Conservation (phyloP, 768 basidiomycete species). For the Plicaturopsis crispa region DNA sequence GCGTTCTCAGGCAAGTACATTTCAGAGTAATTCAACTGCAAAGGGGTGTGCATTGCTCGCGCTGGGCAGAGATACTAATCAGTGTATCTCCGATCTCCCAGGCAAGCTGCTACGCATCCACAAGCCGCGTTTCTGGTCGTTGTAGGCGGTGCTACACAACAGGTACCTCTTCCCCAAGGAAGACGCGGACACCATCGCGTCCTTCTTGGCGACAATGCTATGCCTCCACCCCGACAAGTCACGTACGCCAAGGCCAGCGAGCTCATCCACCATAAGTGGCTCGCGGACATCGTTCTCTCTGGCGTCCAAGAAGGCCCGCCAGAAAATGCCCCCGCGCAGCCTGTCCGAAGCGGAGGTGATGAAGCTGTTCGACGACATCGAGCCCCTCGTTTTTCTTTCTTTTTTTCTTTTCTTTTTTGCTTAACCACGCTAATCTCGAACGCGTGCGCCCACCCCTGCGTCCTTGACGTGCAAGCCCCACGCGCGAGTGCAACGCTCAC, state of each 20-base stretch:
- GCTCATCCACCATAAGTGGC: slow-evolving; percentile 79
- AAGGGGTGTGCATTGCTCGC: slow-evolving; percentile 21
- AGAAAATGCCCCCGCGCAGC: no score
- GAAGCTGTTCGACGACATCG: no score
- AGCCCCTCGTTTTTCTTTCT: no score
- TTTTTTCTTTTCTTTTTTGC: no score
- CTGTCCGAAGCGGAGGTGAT: no score
- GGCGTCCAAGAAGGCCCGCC: no score
- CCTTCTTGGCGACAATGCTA: slow-evolving; percentile 87
- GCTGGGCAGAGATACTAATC: background rate
- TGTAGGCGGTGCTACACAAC: slow-evolving; percentile 77
- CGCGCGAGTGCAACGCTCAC: no score
- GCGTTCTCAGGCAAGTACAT: slow-evolving; percentile 41
- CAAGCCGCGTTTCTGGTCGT: slow-evolving; percentile 89
- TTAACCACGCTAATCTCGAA: no score
- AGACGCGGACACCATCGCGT: slow-evolving; percentile 75
- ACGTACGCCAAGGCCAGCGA: slow-evolving; percentile 76
- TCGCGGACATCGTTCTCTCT: slow-evolving; percentile 78
- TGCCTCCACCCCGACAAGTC: slow-evolving; percentile 80
- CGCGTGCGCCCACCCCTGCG: no score
- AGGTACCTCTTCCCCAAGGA: slow-evolving; percentile 88
- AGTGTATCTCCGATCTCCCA: background rate
- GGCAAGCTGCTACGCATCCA: slow-evolving; percentile 87
- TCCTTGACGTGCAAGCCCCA: no score
- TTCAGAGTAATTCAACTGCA: slow-evolving; percentile 40